Evolutionary conservation across 305 asterid species (phyloP), one percentile per base, ranked within the genome.

Genomic region (Ilex paraguariensis): DNA sequence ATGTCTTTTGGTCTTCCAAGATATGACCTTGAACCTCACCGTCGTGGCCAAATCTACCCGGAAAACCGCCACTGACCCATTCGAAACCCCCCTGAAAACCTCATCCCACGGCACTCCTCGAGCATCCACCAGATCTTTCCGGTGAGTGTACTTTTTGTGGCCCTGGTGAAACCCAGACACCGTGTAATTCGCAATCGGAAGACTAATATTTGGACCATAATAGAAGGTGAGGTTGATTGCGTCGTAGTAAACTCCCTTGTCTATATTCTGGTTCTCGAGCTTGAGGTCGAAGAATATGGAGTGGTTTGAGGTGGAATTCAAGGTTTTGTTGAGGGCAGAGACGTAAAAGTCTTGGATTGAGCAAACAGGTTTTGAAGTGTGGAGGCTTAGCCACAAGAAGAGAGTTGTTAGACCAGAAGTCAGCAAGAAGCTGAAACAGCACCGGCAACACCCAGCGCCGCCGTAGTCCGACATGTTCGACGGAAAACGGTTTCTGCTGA

Each of bases 1-100:
- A 36, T 63, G 58, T 31, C 75, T n/a, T 62, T 70, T 70, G 2
- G 75, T 74, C 46, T 70, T 61, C 72, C 72, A 74, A 16, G 59
- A 17, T 74, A 78, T 10, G 16, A 79, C 79, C 62, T 39, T 58
- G 13, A 39, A 58, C 30, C 21, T 58, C 14, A 58, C 62, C 8
- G 10, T 36, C 2, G 62, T 58, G 30, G 28, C 13, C 50, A 58
- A 58, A n/a, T 39, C 62, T 0, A 58, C 62, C 7, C 50, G 14
- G 62, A 58, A 58, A 58, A 58, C 30, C 12, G 31, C 62, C 21
- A 5, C 36, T 28, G 62, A 33, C 50, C 50, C 31, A 36, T 58
- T 58, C 2, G 31, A 39, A 58, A 36, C 49, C 17, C 50, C 21
- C 13, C 2, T 10, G 40, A 8, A 58, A 17, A 40, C 50, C 9